Base-by-base conservation (phyloP, 2,329 filamentous ascomycete genomes). In the Tolypocladium capitatum region DNA sequence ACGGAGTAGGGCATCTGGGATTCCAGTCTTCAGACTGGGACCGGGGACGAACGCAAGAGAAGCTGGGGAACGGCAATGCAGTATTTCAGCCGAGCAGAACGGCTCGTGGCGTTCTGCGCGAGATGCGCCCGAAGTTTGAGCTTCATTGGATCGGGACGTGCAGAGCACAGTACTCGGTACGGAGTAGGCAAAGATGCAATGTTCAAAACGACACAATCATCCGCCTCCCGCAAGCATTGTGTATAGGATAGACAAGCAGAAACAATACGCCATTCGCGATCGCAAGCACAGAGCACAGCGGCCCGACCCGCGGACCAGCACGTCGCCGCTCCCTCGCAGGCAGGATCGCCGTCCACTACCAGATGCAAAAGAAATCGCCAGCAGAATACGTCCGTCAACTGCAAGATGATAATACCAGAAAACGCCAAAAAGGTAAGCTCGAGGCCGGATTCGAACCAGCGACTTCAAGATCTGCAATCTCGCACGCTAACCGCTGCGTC, bases 391-490 rank as follows among this genome's bases (percentile, higher is more conserved):
- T 16, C 8, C 10, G 27, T n/a, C 9, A n/a, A 21, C 11, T n/a
- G 16, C 4, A 18, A 11, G 2, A 5, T 5, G 2, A 5, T 5
- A 16, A 8, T n/a, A 36, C n/a, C 11, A n/a, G 24, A 27, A 40
- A 50, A 46, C 35, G 45, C 14, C 34, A 48, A 45, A 41, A 42
- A 43, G 7, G 27, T 21, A 47, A 54, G 51, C 49, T 53, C 51
- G 46, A 53, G 49, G 44, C 48, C 53, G 53, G 53, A 52, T 49
- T 55, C 49, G 53, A 55, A 55, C 53, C 53, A 50, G 48, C 43
- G 53, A 53, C 53, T 51, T 52, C 49, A 50, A 46, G 53, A 55
- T 55, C 52, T 55, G 53, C 53, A 55, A 55, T 55, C 53, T 46
- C 50, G 51, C 49, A 52, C 53, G 47, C 53, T 55, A 53, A 49